Evolutionary conservation across 2,329 filamentous ascomycete genomes (phyloP).

Genomic region (Lachnum nothofagi): DNA sequence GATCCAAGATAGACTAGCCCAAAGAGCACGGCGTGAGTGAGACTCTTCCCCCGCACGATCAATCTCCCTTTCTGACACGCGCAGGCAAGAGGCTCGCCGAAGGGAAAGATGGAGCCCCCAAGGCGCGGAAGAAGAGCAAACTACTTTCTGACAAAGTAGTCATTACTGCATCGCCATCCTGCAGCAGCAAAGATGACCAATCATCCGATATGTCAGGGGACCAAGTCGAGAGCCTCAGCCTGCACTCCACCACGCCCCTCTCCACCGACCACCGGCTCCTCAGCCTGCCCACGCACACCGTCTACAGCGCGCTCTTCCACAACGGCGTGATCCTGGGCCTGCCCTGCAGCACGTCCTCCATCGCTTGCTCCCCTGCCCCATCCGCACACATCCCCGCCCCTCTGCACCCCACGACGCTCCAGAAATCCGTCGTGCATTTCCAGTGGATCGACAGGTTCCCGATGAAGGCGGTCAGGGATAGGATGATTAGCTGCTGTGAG

Average conservation of each 20-base stretch:
- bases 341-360: conserved; percentile 7
- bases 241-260: not conserved
- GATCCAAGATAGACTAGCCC: conserved; percentile 22
- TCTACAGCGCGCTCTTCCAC: conserved; percentile 17
- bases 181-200: not conserved
- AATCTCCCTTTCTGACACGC: not conserved
- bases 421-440: conserved; percentile 11
- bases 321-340: conserved; percentile 18
- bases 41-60: not conserved
- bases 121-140: not conserved
- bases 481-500: conserved; percentile 12
- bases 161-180: not conserved
- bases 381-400: conserved; percentile 3
- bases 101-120: not conserved
- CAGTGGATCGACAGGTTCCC: conserved; percentile 21
- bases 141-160: not conserved
- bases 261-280: not conserved
- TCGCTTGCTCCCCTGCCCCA: conserved; percentile 1
- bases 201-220: not conserved
- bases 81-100: not conserved
- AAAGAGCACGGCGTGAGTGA: conserved; percentile 21
- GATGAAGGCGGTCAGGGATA: conserved; percentile 9
- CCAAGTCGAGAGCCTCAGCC: not conserved
- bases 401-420: conserved; percentile 10
- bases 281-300: conserved; percentile 2